Percentiles rank a stretch among this genome's conserved stretches.
Conservation (phyloP, 331 rosid genomes). For the Quercus tomentella region DNA sequence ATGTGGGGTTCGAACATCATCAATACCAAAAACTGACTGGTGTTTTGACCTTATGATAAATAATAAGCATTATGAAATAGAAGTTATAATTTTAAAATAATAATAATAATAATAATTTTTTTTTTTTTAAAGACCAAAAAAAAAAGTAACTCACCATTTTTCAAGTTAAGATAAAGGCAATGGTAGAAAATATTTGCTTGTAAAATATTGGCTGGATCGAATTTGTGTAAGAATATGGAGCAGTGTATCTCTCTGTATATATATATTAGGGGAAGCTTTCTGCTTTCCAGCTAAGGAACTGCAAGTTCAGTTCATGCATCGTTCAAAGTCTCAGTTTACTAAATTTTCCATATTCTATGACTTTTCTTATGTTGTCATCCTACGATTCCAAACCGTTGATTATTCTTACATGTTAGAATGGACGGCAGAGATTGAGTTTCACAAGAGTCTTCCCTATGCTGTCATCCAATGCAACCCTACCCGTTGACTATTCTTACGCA, state of each 20-base stretch:
- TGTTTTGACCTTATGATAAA: no score
- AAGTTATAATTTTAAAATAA: neutral
- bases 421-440: slow-evolving; percentile 29
- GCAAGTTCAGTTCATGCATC: neutral
- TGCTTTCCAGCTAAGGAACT: no score
- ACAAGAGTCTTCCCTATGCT: neutral
- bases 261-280: no score
- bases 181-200: neutral
- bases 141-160: slow-evolving; percentile 36
- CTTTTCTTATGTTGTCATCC: slow-evolving; percentile 15
- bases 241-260: neutral
- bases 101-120: no score
- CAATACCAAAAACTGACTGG: no score
- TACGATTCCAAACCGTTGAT: slow-evolving; percentile 18
- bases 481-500: neutral
- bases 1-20: accelerated
- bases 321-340: neutral
- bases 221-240: neutral
- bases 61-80: no score
- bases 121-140: no score
- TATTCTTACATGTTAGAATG: neutral
- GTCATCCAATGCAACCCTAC: neutral
- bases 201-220: slow-evolving; percentile 4
- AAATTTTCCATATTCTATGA: neutral
- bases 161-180: neutral